Percentiles rank a stretch among this genome's conserved stretches.
Conservation (phyloP, 495 filamentous ascomycete species). For the Penicillium salamii region DNA sequence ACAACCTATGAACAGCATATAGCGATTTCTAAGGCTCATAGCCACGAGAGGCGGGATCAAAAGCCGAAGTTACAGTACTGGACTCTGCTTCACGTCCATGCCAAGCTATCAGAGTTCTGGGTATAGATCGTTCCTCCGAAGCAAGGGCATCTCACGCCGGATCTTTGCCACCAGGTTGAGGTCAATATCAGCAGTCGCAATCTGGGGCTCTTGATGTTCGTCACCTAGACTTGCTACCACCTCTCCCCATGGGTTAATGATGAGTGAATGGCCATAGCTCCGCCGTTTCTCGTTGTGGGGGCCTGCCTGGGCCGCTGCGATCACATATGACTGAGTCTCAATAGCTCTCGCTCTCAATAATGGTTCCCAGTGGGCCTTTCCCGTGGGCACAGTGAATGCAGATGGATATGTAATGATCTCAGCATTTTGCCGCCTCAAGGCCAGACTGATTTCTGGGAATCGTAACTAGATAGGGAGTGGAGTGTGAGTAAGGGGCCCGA, state of each 20-base stretch:
- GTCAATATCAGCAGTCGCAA: conserved; percentile 51
- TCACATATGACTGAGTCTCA: conserved; percentile 82
- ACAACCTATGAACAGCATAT: neutral
- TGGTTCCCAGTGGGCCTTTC: conserved; percentile 78
- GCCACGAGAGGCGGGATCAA: neutral
- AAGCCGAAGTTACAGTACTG: neutral
- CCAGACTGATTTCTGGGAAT: conserved; percentile 74
- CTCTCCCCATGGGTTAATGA: conserved; percentile 84
- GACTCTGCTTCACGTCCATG: too few relatives aligned
- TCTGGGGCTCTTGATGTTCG: conserved; percentile 49
- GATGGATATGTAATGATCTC: conserved; percentile 84
- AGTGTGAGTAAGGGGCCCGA: neutral
- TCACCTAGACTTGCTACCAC: conserved; percentile 62
- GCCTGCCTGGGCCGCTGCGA: conserved; percentile 85
- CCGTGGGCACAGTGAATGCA: conserved; percentile 88
- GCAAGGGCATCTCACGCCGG: conserved; percentile 61
- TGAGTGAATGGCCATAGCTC: conserved; percentile 88
- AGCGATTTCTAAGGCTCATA: neutral
- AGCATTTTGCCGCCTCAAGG: conserved; percentile 63
- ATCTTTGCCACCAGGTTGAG: conserved; percentile 48
- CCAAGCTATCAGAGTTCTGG: conserved; percentile 44
- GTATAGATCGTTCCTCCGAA: conserved; percentile 62
- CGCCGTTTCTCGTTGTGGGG: conserved; percentile 72
- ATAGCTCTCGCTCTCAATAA: conserved; percentile 80
- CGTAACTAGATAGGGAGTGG: conserved; percentile 48